Percentiles rank a stretch among this genome's conserved stretches.
Conservation (phyloP, 257 asterid genomes). For the Solanum bulbocastanum region DNA sequence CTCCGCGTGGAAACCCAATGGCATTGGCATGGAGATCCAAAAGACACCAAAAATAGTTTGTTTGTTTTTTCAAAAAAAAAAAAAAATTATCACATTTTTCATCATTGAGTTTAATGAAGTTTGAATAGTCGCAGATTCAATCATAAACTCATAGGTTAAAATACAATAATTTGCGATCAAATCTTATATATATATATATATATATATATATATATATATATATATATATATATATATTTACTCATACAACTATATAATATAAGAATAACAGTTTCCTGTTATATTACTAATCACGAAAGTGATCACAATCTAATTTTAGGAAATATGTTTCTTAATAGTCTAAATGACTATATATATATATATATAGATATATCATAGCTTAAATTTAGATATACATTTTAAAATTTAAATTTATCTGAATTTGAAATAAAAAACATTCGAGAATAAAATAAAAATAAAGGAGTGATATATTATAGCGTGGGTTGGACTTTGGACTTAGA, state of each 20-base stretch:
- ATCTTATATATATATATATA: background rate
- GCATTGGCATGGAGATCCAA: background rate
- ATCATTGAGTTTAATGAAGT: background rate
- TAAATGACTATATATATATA: too few relatives aligned
- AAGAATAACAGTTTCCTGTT: too few relatives aligned
- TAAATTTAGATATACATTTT: background rate
- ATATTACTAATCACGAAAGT: too few relatives aligned
- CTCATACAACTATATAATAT: too few relatives aligned
- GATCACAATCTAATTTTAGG: too few relatives aligned
- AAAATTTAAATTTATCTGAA: background rate
- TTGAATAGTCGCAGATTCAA: background rate
- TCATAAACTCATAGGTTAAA: background rate
- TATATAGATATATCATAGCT: too few relatives aligned
- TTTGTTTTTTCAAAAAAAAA: background rate
- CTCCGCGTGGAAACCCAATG: constrained; percentile 7
- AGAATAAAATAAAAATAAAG: background rate
- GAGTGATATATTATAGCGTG: background rate
- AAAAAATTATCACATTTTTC: background rate
- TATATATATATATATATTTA: too few relatives aligned
- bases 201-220: too few relatives aligned
- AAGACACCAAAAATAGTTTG: background rate
- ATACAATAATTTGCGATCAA: background rate
- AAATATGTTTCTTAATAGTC: too few relatives aligned
- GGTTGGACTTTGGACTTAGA: background rate
- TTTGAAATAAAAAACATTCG: background rate